Base-by-base conservation (phyloP, 257 asterid species). In the Salvia hispanica region DNA sequence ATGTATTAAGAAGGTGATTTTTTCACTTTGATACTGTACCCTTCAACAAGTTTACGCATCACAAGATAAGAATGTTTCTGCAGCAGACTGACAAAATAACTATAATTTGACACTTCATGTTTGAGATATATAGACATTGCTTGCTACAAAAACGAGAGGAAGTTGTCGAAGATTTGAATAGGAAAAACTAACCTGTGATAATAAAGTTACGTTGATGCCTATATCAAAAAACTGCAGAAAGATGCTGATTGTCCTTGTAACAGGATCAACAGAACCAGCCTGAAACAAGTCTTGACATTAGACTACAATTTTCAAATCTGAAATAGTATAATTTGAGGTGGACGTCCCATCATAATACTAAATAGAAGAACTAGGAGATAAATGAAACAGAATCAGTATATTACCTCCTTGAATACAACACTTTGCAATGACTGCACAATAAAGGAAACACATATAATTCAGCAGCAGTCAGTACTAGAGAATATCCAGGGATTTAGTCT, bases 181-280 rank as follows among this genome's bases (percentile, higher is more conserved):
- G 36, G 54, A 66, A 72, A 48, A 36, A 67, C 82, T 79, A 64
- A 85, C 99, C 97, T 94, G 99, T 66, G 99, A 94, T 78, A 94
- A 78, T 72, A 91, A 77, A 66, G 96, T 85, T 53, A 90, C 95
- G 61, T 94, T 75, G 73, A 91, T 88, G 68, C 99, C 99, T 64
- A 94, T 91, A 75, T 94, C 97, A 75, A 94, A 94, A 79, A 82
- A 85, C 84, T 94, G 96, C 83, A 94, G 82, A 72, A 84, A 87
- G 72, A 94, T 94, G 94, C 97, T 91, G 79, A 94, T 85, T 72
- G 95, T 81, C 84, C 85, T 80, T 14, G 96, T 94, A 65, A 91
- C 99, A 16, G 99, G 99, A 82, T 94, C 99, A 66, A 82, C 92
- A 36, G 95, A 88, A 82, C 96, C 97, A 79, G 91, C 92, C 99